These are phyloP conservation scores for Boeremia exigua DNA, from an alignment of 2,329 filamentous ascomycete species.

Conservation along the genomic window DNA sequence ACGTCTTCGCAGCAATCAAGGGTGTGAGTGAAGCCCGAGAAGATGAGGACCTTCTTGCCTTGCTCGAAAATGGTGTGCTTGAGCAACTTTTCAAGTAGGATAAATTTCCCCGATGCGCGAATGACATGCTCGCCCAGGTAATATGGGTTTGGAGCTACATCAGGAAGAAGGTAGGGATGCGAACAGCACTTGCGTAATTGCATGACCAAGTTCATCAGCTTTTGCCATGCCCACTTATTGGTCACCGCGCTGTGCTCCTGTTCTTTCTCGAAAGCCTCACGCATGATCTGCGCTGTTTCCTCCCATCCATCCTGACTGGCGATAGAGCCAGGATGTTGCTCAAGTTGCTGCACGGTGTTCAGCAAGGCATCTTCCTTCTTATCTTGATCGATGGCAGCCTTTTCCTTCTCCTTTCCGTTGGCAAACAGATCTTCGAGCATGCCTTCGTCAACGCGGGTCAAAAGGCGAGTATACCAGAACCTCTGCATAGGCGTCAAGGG, in stretches of 20 bases:
- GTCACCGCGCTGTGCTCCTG: constrained; percentile 31
- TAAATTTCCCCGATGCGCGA: constrained; percentile 62
- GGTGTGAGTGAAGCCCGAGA: constrained; percentile 60
- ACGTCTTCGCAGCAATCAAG: constrained; percentile 61
- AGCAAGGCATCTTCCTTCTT: constrained; percentile 46
- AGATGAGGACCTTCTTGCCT: constrained; percentile 63
- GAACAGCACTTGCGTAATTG: constrained; percentile 63
- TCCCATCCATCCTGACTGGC: constrained; percentile 49
- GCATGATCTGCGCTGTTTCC: constrained; percentile 92
- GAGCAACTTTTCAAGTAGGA: constrained; percentile 60
- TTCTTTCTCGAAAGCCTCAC: constrained; percentile 72
- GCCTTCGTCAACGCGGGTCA: constrained; percentile 60
- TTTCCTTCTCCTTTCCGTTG: constrained; percentile 54
- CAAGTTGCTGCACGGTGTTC: constrained; percentile 39
- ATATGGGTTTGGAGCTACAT: constrained; percentile 55
- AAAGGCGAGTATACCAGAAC: constrained; percentile 63
- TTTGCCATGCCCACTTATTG: constrained; percentile 52
- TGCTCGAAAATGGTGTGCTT: constrained; percentile 57
- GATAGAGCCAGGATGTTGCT: constrained; percentile 16
- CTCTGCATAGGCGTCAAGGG: constrained; percentile 65
- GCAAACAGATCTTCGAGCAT: constrained; percentile 61
- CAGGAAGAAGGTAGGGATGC: constrained; percentile 60
- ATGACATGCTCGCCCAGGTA: constrained; percentile 56
- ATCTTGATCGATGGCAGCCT: constrained; percentile 47
- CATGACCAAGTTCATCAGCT: constrained; percentile 62